Evolutionary conservation across 306 rosid species (phyloP).

Genomic region (Corylus avellana): DNA sequence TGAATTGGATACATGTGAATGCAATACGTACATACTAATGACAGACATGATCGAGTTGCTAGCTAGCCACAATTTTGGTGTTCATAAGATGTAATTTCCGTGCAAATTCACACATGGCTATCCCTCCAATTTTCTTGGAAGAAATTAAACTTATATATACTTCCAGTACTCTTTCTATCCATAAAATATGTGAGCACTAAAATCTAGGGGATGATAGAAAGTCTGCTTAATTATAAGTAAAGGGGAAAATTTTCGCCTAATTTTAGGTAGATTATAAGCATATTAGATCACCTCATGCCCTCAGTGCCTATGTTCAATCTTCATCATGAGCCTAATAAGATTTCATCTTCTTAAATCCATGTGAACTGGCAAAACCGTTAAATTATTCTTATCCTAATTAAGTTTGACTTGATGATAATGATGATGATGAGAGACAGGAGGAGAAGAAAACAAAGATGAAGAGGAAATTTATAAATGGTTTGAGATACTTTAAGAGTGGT

Average conservation of each 20-base stretch:
- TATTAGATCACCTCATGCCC: neutral
- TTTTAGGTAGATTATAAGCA: neutral
- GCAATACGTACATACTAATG: neutral
- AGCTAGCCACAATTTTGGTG: neutral
- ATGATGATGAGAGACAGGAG: neutral
- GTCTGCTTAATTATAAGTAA: neutral
- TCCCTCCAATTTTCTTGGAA: neutral
- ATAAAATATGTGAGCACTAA: neutral
- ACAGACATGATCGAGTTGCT: no score
- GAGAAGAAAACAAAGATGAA: neutral
- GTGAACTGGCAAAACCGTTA: no score
- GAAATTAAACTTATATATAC: neutral
- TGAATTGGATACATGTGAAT: neutral
- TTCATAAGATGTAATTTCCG: neutral
- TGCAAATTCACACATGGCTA: no score
- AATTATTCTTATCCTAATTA: no score
- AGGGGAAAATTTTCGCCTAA: neutral
- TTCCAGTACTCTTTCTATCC: neutral
- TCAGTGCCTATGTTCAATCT: no score
- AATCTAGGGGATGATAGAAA: neutral
- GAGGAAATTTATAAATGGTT: neutral
- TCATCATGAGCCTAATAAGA: no score
- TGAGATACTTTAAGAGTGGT: constrained; percentile 22
- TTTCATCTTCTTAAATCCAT: no score
- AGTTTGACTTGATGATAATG: no score